Evolutionary conservation across 2,329 filamentous ascomycete genomes (phyloP).

Genomic region (Byssochlamys sp.): DNA sequence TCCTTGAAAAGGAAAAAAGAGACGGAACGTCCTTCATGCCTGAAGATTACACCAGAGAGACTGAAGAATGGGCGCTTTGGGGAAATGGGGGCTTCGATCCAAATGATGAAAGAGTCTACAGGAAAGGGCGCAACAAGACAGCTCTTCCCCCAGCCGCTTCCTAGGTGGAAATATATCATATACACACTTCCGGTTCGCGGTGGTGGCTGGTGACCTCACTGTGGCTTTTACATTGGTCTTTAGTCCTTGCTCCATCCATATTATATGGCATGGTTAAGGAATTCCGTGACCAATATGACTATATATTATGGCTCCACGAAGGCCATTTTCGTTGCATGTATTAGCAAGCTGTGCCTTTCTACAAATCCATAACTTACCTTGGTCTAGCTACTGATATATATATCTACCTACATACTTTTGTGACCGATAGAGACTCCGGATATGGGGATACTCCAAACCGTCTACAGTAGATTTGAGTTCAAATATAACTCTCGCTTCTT

Average conservation of each 20-base stretch:
- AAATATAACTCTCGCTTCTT: too few relatives aligned
- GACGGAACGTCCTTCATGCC: conserved; percentile 63
- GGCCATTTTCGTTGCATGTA: neutral
- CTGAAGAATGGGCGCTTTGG: conserved; percentile 90
- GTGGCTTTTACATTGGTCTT: too few relatives aligned
- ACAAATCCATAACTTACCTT: too few relatives aligned
- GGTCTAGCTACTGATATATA: too few relatives aligned
- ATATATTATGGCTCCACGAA: neutral
- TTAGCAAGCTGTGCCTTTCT: too few relatives aligned
- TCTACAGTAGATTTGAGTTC: too few relatives aligned
- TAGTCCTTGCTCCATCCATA: neutral
- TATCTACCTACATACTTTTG: too few relatives aligned
- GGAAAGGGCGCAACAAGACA: conserved; percentile 57
- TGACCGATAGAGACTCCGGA: too few relatives aligned
- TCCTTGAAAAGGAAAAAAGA: conserved; percentile 55
- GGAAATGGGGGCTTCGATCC: conserved; percentile 92
- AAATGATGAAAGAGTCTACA: conserved; percentile 73
- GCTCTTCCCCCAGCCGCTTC: neutral
- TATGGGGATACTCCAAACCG: too few relatives aligned
- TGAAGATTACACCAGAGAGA: conserved; percentile 84
- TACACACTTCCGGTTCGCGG: neutral
- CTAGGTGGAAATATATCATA: neutral
- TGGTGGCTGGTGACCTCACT: neutral
- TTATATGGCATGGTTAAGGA: neutral
- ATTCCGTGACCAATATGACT: neutral